These are phyloP conservation scores for Cyberlindnera mycetangii DNA, from an alignment of 805 yeast genomes.

Conservation along the genomic window DNA sequence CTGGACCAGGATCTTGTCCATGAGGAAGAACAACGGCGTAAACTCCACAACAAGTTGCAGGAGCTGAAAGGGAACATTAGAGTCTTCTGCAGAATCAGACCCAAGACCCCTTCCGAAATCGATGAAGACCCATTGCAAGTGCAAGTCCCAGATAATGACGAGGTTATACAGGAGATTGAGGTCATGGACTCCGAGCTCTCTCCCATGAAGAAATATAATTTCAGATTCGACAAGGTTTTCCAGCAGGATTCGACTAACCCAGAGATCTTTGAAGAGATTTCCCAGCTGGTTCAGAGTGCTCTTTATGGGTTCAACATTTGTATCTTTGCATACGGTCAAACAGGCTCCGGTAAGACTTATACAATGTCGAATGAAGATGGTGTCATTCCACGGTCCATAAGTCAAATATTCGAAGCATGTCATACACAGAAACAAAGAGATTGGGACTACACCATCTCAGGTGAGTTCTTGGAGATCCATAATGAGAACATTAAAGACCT, in stretches of 20 bases:
- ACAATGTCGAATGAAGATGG: slow-evolving; percentile 85
- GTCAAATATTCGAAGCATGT: slow-evolving; percentile 62
- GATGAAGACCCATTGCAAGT: slow-evolving; percentile 30
- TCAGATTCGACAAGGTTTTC: slow-evolving; percentile 80
- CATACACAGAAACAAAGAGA: slow-evolving; percentile 44
- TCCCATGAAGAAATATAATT: slow-evolving; percentile 32
- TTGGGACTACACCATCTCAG: slow-evolving; percentile 60
- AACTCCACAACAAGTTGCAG: slow-evolving; percentile 70
- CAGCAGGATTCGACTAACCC: slow-evolving; percentile 47
- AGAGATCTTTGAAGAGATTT: slow-evolving; percentile 77
- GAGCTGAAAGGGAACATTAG: slow-evolving; percentile 90
- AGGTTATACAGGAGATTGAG: slow-evolving; percentile 27
- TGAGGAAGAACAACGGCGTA: slow-evolving; percentile 58
- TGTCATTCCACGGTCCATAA: slow-evolving; percentile 73
- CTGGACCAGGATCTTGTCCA: slow-evolving; percentile 38
- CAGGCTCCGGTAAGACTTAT: slow-evolving; percentile 91
- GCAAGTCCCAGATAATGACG: slow-evolving; percentile 29
- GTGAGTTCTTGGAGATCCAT: slow-evolving; percentile 86
- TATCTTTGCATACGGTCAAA: slow-evolving; percentile 95
- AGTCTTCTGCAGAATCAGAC: slow-evolving; percentile 85
- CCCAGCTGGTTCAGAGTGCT: slow-evolving; percentile 81
- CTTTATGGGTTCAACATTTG: slow-evolving; percentile 90
- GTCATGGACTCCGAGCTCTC: slow-evolving; percentile 15
- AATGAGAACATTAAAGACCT: slow-evolving; percentile 80
- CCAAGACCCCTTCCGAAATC: slow-evolving; percentile 36